These are phyloP conservation scores for Dispira simplex DNA, from an alignment of 192 early-diverging fungal species.

Conservation along the genomic window DNA sequence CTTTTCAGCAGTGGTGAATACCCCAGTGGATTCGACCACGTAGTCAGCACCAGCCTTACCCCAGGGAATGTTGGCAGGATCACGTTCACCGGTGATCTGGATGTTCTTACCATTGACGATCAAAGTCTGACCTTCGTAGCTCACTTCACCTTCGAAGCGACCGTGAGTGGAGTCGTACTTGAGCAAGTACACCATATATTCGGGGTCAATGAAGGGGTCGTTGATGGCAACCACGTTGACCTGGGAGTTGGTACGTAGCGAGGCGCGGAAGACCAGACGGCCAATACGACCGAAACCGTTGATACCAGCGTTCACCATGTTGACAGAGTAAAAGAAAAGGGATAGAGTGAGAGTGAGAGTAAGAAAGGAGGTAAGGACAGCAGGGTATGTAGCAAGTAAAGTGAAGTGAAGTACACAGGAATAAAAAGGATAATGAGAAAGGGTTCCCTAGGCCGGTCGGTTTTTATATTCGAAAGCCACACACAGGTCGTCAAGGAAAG, in stretches of 20 bases:
- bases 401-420: neutral
- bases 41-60: constrained; percentile 63
- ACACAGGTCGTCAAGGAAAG: no score
- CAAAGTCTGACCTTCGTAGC: constrained; percentile 71
- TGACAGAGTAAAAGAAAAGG: neutral
- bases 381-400: neutral
- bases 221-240: constrained; percentile 83
- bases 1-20: constrained; percentile 89
- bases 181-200: constrained; percentile 96
- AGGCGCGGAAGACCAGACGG: constrained; percentile 87
- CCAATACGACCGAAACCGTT: constrained; percentile 95
- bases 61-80: constrained; percentile 88
- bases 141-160: constrained; percentile 71
- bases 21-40: constrained; percentile 97
- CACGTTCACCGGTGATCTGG: constrained; percentile 51
- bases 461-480: no score
- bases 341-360: no score
- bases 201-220: constrained; percentile 92
- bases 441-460: neutral
- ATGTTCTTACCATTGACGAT: constrained; percentile 75
- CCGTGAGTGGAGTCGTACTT: constrained; percentile 99
- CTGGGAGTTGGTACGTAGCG: constrained; percentile 43
- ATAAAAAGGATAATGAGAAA: neutral
- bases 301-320: constrained; percentile 34
- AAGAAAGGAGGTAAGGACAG: neutral